A percentile compares a stretch with the other conserved stretches of the same genome.
Conservation (phyloP, 2,329 filamentous ascomycete genomes). For the Aspergillus jensenii region DNA sequence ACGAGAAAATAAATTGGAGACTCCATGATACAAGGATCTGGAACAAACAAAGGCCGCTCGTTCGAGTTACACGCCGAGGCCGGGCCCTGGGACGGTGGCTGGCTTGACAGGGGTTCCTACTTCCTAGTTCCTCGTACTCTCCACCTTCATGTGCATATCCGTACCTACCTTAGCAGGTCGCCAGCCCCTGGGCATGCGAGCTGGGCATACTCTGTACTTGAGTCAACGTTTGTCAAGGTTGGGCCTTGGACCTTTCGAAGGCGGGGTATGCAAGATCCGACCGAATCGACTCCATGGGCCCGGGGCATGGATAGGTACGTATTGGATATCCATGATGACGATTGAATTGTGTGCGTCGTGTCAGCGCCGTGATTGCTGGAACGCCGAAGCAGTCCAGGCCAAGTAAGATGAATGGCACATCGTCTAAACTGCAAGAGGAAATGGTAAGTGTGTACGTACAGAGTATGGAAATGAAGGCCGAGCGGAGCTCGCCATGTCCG, state of each 20-base stretch:
- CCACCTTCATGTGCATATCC: background rate
- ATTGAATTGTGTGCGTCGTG: background rate
- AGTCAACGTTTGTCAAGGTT: background rate
- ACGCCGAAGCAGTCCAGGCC: background rate
- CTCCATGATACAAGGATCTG: background rate
- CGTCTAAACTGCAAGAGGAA: conserved; percentile 7
- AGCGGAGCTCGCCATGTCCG: background rate
- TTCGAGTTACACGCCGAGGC: background rate
- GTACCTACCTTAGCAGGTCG: too few relatives aligned
- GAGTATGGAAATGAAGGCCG: background rate
- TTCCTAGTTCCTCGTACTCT: background rate
- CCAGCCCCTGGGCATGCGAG: background rate
- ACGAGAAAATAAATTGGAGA: background rate
- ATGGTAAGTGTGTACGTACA: conserved; percentile 2
- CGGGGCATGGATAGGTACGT: background rate
- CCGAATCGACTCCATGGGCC: background rate
- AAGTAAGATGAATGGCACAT: conserved; percentile 1
- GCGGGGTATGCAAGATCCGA: background rate
- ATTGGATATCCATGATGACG: background rate
- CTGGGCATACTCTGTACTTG: background rate
- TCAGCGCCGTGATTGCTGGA: background rate
- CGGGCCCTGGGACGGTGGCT: background rate
- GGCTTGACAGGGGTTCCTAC: background rate
- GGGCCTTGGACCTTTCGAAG: background rate
- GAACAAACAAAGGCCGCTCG: background rate